Percentiles rank a stretch among this genome's conserved stretches.
phyloP scores from a whole-genome alignment of 1,284 basidiomycete species.

The Trametes polyzona region DNA sequence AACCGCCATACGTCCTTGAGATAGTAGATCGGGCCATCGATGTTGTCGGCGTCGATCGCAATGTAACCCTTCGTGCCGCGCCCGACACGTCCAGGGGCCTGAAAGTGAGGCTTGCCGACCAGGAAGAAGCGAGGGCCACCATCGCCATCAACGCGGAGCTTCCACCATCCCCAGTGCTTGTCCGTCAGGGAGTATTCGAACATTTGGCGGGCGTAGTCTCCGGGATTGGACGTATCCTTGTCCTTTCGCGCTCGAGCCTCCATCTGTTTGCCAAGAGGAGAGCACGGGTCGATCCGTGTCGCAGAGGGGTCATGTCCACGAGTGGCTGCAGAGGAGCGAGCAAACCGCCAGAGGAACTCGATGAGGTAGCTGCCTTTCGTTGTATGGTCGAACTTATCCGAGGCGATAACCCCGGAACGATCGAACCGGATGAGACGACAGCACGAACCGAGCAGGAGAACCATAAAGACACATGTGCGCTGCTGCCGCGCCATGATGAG shows the following conservation, averaged over 20 bases:
- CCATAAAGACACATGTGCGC: background rate
- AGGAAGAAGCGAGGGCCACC: background rate
- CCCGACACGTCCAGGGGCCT: background rate
- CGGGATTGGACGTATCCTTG: too few species aligned
- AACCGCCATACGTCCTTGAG: constrained; percentile 16
- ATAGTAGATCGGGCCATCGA: background rate
- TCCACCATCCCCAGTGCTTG: background rate
- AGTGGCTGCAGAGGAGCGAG: background rate
- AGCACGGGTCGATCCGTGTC: background rate
- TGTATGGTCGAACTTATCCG: constrained; percentile 11
- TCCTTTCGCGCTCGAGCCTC: background rate
- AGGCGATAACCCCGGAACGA: background rate
- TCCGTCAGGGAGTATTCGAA: constrained; percentile 1
- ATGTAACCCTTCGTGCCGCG: constrained; percentile 7
- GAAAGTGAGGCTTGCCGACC: constrained; percentile 7
- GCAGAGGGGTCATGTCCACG: constrained; percentile 17
- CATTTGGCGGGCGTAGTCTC: background rate
- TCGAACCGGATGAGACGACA: constrained; percentile 13
- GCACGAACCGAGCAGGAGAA: constrained; percentile 2
- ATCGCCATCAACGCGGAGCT: background rate
- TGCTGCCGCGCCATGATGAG: constrained; percentile 4
- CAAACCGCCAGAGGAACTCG: constrained; percentile 6
- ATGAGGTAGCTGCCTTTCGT: background rate
- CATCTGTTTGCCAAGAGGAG: background rate
- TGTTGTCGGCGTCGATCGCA: background rate